These are phyloP conservation scores for Aspergillus cristatus DNA, from an alignment of 495 filamentous ascomycete species.

Conservation along the genomic window DNA sequence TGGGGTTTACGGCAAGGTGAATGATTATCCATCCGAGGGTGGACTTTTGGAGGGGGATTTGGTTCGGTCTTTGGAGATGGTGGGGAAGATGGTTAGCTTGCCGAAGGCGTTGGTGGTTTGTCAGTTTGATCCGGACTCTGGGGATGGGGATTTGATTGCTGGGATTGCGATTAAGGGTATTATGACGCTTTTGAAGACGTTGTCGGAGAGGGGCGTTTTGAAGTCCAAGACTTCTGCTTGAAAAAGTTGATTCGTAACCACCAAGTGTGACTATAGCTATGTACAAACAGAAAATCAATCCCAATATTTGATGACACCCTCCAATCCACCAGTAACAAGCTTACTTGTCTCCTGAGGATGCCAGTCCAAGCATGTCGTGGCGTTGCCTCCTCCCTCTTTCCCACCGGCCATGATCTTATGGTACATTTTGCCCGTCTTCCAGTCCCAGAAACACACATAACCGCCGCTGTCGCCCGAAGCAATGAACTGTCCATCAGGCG, in stretches of 20 bases:
- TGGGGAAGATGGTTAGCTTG: conserved; percentile 3
- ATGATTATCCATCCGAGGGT: conserved; percentile 18
- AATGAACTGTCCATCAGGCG: conserved; percentile 85
- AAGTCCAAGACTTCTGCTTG: too few species aligned
- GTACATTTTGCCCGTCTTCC: conserved; percentile 98
- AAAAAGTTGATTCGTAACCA: too few species aligned
- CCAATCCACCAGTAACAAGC: conserved; percentile 81
- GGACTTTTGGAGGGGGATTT: conserved; percentile 14
- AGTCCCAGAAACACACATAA: conserved; percentile 95
- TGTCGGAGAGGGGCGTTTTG: not conserved
- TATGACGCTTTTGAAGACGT: not conserved
- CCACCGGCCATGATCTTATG: conserved; percentile 79
- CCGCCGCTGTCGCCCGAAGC: conserved; percentile 76
- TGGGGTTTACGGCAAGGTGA: conserved; percentile 14
- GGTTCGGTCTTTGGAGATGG: conserved; percentile 12
- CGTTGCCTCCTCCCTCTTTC: conserved; percentile 45
- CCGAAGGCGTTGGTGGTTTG: conserved; percentile 13
- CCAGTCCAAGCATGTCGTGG: conserved; percentile 79
- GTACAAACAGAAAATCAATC: conserved; percentile 44
- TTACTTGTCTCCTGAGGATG: conserved; percentile 93
- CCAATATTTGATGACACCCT: conserved; percentile 89
- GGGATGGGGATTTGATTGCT: conserved; percentile 18
- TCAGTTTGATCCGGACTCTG: conserved; percentile 18
- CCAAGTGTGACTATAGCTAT: too few species aligned
- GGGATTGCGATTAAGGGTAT: conserved; percentile 12